These are phyloP conservation scores for Populus euphratica DNA, from an alignment of 345 rosid species.

Conservation along the genomic window DNA sequence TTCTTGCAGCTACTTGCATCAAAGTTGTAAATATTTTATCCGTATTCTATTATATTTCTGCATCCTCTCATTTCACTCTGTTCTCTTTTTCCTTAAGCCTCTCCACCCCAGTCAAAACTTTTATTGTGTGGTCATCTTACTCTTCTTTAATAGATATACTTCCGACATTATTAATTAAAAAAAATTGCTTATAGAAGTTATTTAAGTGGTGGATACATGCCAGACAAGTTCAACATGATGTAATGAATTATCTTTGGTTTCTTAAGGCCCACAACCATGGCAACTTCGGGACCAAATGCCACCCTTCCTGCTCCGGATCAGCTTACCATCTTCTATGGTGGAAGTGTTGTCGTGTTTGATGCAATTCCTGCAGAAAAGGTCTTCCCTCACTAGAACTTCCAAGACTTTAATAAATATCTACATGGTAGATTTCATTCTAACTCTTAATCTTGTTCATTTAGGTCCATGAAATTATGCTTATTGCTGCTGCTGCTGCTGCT, in stretches of 20 bases:
- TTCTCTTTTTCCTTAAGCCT: background rate
- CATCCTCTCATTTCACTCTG: background rate
- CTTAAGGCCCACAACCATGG: constrained; percentile 33
- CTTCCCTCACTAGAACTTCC: background rate
- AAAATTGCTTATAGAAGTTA: background rate
- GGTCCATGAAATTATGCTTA: constrained; percentile 67
- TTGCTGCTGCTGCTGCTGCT: constrained; percentile 57
- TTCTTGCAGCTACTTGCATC: background rate
- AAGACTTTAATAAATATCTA: background rate
- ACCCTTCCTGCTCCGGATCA: constrained; percentile 38
- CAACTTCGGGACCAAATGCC: constrained; percentile 34
- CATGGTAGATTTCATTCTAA: background rate
- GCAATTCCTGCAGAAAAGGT: constrained; percentile 74
- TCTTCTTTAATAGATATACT: background rate
- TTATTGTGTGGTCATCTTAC: background rate
- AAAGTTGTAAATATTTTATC: background rate
- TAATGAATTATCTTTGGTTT: constrained; percentile 3
- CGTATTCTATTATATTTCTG: background rate
- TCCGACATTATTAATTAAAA: background rate
- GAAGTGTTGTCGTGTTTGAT: constrained; percentile 67
- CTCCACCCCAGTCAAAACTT: background rate
- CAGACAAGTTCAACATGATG: background rate
- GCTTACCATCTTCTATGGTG: constrained; percentile 81
- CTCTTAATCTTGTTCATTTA: constrained; percentile 18
- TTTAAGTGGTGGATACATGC: background rate